Evolutionary conservation across 2,329 filamentous ascomycete species (phyloP), one percentile per base, ranked within the genome.

Genomic region (Colletotrichum sp.): DNA sequence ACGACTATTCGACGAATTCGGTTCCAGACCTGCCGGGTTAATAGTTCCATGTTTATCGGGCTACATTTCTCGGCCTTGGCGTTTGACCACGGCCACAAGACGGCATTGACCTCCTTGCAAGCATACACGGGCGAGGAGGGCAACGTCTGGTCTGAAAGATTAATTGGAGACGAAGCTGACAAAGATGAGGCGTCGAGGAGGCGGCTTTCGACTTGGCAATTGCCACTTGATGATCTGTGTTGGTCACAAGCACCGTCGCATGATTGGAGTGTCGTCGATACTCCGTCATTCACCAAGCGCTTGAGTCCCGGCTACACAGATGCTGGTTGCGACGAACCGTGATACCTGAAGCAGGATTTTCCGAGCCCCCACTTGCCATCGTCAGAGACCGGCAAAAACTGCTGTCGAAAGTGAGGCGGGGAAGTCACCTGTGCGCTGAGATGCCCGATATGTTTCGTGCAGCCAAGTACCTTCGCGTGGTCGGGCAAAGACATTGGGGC

Each of bases 291-390:
- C 16, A 24, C 39, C 39, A 72, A 62, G 72, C 69, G 39, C 34
- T 21, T 32, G 36, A 52, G 36, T 52, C 18, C 39, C 30, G 69
- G 18, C 21, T 34, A 52, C 34, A 44, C 34, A 39, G 21, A 52
- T 36, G 36, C 34, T 36, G 44, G 34, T 71, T 72, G 52, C 72
- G 39, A 72, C 52, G 69, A 75, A 72, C 72, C 36, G 36, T 52
- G 34, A 71, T 24, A 21, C 52, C 30, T 30, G n/a, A 39, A 60
- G 69, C 57, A 36, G 34, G 28, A 21, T 26, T 55, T 60, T 62
- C 34, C 55, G 52, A 60, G 69, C 4, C 62, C 8, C 60, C 24
- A 26, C 39, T 62, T 34, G 16, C 21, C 12, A 39, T 12, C 34
- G 30, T 28, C 62, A 21, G 16, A 67, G 13, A 63, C 69, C 69